Evolutionary conservation across 1,139 yeast species (phyloP).

Genomic region (Taphrina sp.): DNA sequence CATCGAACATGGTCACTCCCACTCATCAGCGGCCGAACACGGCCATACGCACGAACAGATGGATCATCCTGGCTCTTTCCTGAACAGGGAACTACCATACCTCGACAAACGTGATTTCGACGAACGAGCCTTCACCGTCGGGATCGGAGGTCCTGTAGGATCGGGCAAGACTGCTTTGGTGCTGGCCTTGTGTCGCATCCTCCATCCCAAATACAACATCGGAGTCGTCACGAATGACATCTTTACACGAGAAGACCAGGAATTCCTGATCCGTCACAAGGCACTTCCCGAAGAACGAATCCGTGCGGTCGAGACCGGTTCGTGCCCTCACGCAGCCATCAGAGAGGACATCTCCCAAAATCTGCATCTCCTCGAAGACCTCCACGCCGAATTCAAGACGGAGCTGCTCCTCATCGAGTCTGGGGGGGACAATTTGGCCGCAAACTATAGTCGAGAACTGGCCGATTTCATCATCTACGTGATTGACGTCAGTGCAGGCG

Average conservation of each 20-base stretch:
- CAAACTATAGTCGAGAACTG: slow-evolving; percentile 35
- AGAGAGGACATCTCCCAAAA: slow-evolving; percentile 35
- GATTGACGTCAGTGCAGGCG: slow-evolving; percentile 36
- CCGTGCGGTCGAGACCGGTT: slow-evolving; percentile 35
- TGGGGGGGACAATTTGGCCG: slow-evolving; percentile 36
- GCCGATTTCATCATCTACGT: slow-evolving; percentile 36
- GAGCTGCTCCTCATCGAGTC: slow-evolving; percentile 34
- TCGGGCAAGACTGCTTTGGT: slow-evolving; percentile 36
- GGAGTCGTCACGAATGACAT: slow-evolving; percentile 35
- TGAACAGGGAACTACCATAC: slow-evolving; percentile 31
- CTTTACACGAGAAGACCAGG: slow-evolving; percentile 35
- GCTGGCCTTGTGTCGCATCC: slow-evolving; percentile 30
- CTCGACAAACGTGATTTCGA: slow-evolving; percentile 31
- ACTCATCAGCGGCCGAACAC: not conserved
- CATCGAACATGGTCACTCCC: no score
- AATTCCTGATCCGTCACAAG: slow-evolving; percentile 34
- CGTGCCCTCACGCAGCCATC: slow-evolving; percentile 36
- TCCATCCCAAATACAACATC: slow-evolving; percentile 25
- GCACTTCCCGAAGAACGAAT: slow-evolving; percentile 34
- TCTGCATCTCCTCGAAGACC: slow-evolving; percentile 33
- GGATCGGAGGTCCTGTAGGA: slow-evolving; percentile 36
- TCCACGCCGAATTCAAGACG: slow-evolving; percentile 33
- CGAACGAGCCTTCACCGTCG: slow-evolving; percentile 34
- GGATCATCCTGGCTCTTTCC: slow-evolving; percentile 32
- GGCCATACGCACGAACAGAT: slow-evolving; percentile 29